Conservation (phyloP, 192 early-diverging fungal species). For the Podila minutissima region DNA sequence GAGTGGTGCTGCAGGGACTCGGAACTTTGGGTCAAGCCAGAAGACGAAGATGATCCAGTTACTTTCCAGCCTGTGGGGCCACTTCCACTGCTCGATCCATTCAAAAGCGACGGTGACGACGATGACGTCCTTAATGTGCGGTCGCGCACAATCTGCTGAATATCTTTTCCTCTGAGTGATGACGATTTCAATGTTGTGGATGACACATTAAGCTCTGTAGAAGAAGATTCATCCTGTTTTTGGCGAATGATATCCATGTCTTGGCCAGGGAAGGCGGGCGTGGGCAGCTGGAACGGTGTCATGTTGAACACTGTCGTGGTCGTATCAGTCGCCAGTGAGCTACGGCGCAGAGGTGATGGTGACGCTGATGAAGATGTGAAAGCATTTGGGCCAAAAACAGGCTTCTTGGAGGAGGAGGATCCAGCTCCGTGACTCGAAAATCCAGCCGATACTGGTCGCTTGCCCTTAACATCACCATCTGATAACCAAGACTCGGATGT, state of each 20-base stretch:
- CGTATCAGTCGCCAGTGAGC: background rate
- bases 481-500: background rate
- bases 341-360: background rate
- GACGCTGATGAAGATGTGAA: background rate
- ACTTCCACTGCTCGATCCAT: background rate
- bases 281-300: slow-evolving; percentile 3
- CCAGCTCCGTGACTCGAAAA: no score
- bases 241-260: background rate
- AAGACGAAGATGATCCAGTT: background rate
- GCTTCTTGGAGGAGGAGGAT: background rate
- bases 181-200: background rate
- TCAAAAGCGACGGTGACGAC: slow-evolving; percentile 5
- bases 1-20: background rate
- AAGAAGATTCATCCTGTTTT: background rate
- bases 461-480: slow-evolving; percentile 15
- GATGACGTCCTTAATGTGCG: slow-evolving; percentile 6
- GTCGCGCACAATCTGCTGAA: background rate
- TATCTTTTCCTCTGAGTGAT: background rate
- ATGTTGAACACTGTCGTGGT: background rate
- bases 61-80: no score
- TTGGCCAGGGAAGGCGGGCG: slow-evolving; percentile 6
- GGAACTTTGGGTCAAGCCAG: background rate
- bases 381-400: background rate
- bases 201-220: background rate
- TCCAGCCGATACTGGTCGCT: background rate